Percentiles rank a stretch among this genome's conserved stretches.
Evolutionary conservation across 331 rosid genomes (phyloP).

Genomic region (Malus hybrid): DNA sequence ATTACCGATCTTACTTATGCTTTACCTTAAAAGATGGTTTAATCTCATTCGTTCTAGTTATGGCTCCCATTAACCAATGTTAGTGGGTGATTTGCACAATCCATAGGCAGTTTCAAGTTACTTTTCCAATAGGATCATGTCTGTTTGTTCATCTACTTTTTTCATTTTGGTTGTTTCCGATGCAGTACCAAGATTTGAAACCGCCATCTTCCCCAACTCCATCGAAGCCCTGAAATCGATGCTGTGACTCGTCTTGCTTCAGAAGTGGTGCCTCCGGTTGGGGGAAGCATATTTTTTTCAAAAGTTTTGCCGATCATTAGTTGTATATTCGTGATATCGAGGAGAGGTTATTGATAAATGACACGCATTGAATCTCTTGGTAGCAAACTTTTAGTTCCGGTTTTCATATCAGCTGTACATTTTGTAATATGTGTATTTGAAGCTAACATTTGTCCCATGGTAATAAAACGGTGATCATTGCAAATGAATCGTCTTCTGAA

Average conservation of each 20-base stretch:
- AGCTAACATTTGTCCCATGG: background rate
- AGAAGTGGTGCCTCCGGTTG: constrained; percentile 8
- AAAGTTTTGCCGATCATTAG: constrained; percentile 1
- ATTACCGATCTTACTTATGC: background rate
- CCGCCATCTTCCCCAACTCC: constrained; percentile 87
- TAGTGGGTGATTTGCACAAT: background rate
- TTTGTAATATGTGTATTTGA: background rate
- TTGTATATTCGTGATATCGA: background rate
- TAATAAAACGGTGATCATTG: background rate
- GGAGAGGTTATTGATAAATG: background rate
- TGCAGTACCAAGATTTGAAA: constrained; percentile 87
- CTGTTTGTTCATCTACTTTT: background rate
- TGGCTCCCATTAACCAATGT: background rate
- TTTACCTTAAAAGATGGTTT: background rate
- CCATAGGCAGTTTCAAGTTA: background rate
- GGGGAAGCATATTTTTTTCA: background rate
- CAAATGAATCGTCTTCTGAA: background rate
- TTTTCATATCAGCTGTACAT: background rate
- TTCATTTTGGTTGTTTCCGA: background rate
- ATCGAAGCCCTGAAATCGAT: constrained; percentile 41
- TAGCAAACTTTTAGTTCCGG: background rate
- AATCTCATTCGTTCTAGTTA: background rate
- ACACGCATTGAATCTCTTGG: background rate
- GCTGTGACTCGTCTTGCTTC: background rate
- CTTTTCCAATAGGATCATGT: background rate